These are phyloP conservation scores for Rhodotorula sp. DNA, from an alignment of 1,284 basidiomycete genomes.

Conservation along the genomic window DNA sequence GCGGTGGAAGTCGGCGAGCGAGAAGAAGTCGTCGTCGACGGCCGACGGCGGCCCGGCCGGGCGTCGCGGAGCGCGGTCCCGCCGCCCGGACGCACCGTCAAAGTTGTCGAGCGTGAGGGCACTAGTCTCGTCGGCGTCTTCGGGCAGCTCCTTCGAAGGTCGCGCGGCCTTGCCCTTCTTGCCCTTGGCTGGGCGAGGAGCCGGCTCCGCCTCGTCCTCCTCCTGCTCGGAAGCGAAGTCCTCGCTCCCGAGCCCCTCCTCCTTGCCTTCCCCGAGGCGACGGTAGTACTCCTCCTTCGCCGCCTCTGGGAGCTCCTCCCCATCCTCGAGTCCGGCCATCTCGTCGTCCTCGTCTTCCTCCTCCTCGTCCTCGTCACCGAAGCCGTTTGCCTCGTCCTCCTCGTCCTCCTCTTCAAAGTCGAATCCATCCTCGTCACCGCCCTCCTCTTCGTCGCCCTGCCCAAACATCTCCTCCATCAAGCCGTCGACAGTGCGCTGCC, in stretches of 20 bases:
- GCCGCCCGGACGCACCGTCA: constrained; percentile 23
- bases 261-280: constrained; percentile 46
- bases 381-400: constrained; percentile 40
- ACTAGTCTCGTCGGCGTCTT: constrained; percentile 25
- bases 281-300: constrained; percentile 58
- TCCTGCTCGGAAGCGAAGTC: constrained; percentile 55
- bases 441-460: constrained; percentile 47
- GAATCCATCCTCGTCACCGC: constrained; percentile 46
- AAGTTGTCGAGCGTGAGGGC: constrained; percentile 39
- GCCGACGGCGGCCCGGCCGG: constrained; percentile 27
- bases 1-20: constrained; percentile 83
- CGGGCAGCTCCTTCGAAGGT: constrained; percentile 11
- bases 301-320: constrained; percentile 1
- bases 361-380: constrained; percentile 18
- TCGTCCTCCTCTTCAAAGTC: constrained; percentile 39
- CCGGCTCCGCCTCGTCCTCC: constrained; percentile 38
- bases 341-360: constrained; percentile 16
- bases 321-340: constrained; percentile 51
- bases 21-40: constrained; percentile 93
- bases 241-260: constrained; percentile 41
- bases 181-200: constrained; percentile 18
- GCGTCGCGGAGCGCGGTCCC: constrained; percentile 15
- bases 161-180: constrained; percentile 42
- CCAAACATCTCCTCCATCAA: constrained; percentile 61
- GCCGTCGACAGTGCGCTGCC: constrained; percentile 54